Evolutionary conservation across 2,329 filamentous ascomycete genomes (phyloP).

Genomic region (Cordyceps cateniannulata): DNA sequence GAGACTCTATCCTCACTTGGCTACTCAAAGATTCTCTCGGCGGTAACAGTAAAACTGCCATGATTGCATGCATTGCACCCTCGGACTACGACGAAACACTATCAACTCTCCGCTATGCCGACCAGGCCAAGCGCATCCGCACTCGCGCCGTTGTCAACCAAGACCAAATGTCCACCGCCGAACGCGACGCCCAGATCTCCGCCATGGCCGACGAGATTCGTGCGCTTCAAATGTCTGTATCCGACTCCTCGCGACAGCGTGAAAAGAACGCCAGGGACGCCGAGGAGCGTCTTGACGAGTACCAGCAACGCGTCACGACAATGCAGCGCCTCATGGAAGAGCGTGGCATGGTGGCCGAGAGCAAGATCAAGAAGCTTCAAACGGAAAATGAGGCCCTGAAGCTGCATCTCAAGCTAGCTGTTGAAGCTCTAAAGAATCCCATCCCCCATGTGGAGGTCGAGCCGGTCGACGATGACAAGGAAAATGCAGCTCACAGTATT

Average conservation of each 20-base stretch:
- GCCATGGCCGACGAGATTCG: slow-evolving; percentile 97
- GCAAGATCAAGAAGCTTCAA: slow-evolving; percentile 84
- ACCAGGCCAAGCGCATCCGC: slow-evolving; percentile 95
- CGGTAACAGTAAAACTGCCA: slow-evolving; percentile 96
- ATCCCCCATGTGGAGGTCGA: slow-evolving; percentile 57
- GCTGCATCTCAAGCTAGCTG: slow-evolving; percentile 78
- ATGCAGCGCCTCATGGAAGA: slow-evolving; percentile 98
- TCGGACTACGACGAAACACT: slow-evolving; percentile 96
- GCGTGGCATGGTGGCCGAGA: slow-evolving; percentile 79
- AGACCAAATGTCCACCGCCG: slow-evolving; percentile 83
- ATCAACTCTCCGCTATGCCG: slow-evolving; percentile 90
- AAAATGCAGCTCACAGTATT: slow-evolving; percentile 29
- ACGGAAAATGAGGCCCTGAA: slow-evolving; percentile 87
- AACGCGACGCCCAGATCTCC: slow-evolving; percentile 87
- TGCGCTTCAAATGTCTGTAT: slow-evolving; percentile 68
- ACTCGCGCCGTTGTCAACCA: slow-evolving; percentile 94
- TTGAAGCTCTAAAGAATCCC: slow-evolving; percentile 84
- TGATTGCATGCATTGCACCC: slow-evolving; percentile 96
- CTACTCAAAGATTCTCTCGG: slow-evolving; percentile 92
- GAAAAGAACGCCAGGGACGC: slow-evolving; percentile 73
- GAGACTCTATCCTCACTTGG: slow-evolving; percentile 80
- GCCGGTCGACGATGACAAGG: slow-evolving; percentile 16
- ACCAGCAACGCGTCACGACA: slow-evolving; percentile 79
- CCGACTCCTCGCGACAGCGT: slow-evolving; percentile 51
- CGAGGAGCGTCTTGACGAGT: slow-evolving; percentile 85